Conservation (phyloP, 2,329 filamentous ascomycete genomes). For the Shiraia sp. region DNA sequence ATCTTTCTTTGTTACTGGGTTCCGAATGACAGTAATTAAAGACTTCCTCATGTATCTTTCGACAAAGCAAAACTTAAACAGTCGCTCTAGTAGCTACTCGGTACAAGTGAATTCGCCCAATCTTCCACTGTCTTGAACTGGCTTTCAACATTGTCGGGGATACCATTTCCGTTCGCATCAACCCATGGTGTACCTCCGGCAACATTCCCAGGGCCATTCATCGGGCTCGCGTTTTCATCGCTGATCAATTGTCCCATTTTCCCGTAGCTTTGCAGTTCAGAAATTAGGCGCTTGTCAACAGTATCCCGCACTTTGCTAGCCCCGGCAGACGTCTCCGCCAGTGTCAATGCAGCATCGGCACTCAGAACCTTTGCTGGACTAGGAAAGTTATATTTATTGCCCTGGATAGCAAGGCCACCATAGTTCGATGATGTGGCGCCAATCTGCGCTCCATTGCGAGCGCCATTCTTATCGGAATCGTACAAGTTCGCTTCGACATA, state of each 20-base stretch:
- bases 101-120: conserved; percentile 56
- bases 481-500: conserved; percentile 59
- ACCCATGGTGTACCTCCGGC: conserved; percentile 44
- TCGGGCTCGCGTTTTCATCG: conserved; percentile 48
- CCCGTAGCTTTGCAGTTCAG: conserved; percentile 53
- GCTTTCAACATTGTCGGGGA: conserved; percentile 55
- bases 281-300: conserved; percentile 50
- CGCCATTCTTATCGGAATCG: conserved; percentile 56
- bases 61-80: neutral
- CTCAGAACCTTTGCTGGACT: conserved; percentile 46
- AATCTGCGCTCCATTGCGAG: conserved; percentile 53
- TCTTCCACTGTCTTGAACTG: conserved; percentile 54
- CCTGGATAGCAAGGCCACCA: conserved; percentile 52
- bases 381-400: conserved; percentile 50
- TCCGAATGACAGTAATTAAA: neutral
- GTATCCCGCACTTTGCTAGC: conserved; percentile 51
- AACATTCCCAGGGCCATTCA: conserved; percentile 49
- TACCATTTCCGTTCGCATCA: conserved; percentile 56
- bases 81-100: conserved; percentile 5
- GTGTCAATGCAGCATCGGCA: conserved; percentile 47
- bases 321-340: conserved; percentile 49
- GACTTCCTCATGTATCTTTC: no score
- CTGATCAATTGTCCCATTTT: conserved; percentile 51
- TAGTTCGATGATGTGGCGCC: conserved; percentile 51
- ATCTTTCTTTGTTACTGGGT: no score